Conservation (phyloP, 2,329 filamentous ascomycete genomes). For the Aspergillus ibericus region DNA sequence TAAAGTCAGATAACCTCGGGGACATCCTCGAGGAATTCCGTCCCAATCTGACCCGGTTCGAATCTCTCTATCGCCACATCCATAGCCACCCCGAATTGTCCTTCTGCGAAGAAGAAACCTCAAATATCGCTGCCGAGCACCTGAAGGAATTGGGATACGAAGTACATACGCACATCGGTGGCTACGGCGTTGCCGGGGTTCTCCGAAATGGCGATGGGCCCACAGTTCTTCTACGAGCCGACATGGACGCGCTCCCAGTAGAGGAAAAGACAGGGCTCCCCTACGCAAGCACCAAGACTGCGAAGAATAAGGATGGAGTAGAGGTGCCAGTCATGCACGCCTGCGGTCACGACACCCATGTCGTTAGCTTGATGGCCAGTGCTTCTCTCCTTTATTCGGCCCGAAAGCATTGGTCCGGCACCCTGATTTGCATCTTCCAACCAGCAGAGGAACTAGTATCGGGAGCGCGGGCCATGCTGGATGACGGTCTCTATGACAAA, state of each 20-base stretch:
- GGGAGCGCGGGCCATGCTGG: conserved; percentile 61
- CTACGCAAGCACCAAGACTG: conserved; percentile 54
- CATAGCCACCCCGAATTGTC: conserved; percentile 60
- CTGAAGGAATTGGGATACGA: conserved; percentile 44
- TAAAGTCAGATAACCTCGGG: conserved; percentile 5
- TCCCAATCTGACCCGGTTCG: conserved; percentile 47
- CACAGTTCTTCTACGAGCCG: conserved; percentile 60
- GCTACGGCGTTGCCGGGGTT: conserved; percentile 58
- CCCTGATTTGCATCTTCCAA: conserved; percentile 62
- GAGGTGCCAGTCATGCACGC: conserved; percentile 65
- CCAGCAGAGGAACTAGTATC: conserved; percentile 61
- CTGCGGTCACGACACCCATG: conserved; percentile 68
- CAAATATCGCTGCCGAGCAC: conserved; percentile 45
- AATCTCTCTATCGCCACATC: conserved; percentile 57
- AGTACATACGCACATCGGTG: conserved; percentile 56
- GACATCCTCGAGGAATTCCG: conserved; percentile 37
- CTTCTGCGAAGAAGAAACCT: conserved; percentile 54
- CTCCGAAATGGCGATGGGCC: conserved; percentile 57
- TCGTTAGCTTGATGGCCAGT: conserved; percentile 58
- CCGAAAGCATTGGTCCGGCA: conserved; percentile 56
- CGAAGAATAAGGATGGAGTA: conserved; percentile 48
- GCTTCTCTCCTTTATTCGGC: conserved; percentile 50
- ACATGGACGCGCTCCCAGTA: conserved; percentile 63
- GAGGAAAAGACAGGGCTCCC: conserved; percentile 55
- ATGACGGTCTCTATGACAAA: conserved; percentile 56